Evolutionary conservation across 2,329 filamentous ascomycete species (phyloP), one percentile per base, ranked within the genome.

Genomic region (Neophaeococcomyces aloes): DNA sequence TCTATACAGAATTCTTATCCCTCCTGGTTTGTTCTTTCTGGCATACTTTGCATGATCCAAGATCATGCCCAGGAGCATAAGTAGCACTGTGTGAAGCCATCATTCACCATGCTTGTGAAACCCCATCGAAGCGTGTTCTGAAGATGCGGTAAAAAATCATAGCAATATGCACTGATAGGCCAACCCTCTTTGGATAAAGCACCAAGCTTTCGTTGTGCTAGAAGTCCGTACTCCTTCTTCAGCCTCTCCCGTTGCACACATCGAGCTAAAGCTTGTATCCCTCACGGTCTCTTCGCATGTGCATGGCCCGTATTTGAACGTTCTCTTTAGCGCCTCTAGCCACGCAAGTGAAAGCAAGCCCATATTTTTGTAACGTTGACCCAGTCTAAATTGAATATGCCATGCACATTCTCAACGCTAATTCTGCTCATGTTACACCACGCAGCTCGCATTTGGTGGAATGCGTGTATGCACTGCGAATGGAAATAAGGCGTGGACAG

Each of bases 401-500:
- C 23, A 27, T 27, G 23, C 23, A 27, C 23, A 27, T 27, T 27
- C 23, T 27, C 23, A 27, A 27, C 10, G 23, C 23, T 27, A 10
- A 27, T 27, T 27, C 23, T 6, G 23, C 23, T 32, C 39, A 13
- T 34, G 39, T 14, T 35, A 17, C 39, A 42, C 15, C 14, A 8
- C 34, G 39, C 35, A 35, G 35, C 29, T 42, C 31, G 15, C 39
- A 19, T 21, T 30, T 29, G 31, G 13, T 10, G n/a, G 23, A 35
- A 42, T 35, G 31, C 34, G 10, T 42, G 31, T 35, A 35, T 29
- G 30, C 39, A 32, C 39, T 35, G 21, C 34, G 34, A 30, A 38
- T 37, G 36, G 35, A 41, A 40, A 23, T 34, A 29, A 29, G 29
- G 14, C 6, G 18, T 41, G 39, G 51, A 57, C 54, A 59, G 58